Conservation (phyloP, 116 monocot genomes). For the Iris pallida region DNA sequence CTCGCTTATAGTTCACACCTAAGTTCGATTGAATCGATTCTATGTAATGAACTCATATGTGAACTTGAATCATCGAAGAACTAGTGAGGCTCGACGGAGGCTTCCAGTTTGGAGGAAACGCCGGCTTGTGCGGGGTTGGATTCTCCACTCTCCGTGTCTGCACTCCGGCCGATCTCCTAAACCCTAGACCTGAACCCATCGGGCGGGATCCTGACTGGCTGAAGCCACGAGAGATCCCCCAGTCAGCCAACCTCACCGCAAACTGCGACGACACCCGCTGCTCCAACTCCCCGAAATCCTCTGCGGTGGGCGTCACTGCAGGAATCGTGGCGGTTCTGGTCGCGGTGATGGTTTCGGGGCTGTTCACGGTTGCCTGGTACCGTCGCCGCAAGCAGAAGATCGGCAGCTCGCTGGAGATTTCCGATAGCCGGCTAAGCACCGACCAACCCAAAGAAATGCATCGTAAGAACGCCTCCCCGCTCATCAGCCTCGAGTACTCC, state of each 20-base stretch:
- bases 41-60: neutral
- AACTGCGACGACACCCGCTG: constrained; percentile 29
- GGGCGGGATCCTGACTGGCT: constrained; percentile 13
- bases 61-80: constrained; percentile 24
- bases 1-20: neutral
- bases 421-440: constrained; percentile 61
- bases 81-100: constrained; percentile 43
- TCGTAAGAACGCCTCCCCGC: constrained; percentile 47
- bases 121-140: constrained; percentile 53
- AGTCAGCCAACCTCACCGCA: constrained; percentile 44
- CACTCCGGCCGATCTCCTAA: constrained; percentile 37
- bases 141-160: constrained; percentile 43
- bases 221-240: constrained; percentile 43
- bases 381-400: constrained; percentile 77
- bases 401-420: constrained; percentile 54
- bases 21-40: neutral
- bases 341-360: constrained; percentile 28
- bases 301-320: constrained; percentile 20
- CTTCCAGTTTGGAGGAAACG: constrained; percentile 62
- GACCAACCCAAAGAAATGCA: constrained; percentile 58
- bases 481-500: constrained; percentile 77
- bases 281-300: constrained; percentile 32
- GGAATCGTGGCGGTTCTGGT: constrained; percentile 30
- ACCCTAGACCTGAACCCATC: constrained; percentile 58
- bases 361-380: constrained; percentile 54